These are phyloP conservation scores for Nevesoporus exiguus DNA, from an alignment of 768 basidiomycete species.

Conservation along the genomic window DNA sequence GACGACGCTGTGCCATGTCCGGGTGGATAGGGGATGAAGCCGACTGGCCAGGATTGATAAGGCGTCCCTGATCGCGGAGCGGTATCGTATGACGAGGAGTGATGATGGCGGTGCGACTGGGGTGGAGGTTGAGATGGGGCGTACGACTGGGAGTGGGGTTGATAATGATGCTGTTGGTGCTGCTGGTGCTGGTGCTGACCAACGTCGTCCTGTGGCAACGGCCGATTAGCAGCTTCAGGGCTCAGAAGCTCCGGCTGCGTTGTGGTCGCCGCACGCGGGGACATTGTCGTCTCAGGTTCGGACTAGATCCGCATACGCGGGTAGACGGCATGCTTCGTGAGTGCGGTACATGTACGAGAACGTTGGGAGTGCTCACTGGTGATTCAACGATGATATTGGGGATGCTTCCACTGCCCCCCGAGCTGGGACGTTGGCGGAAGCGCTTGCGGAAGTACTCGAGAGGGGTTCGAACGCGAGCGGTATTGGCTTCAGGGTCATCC, in stretches of 20 bases:
- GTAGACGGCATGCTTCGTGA: neutral
- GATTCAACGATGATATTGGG: slow-evolving; percentile 45
- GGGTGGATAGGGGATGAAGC: slow-evolving; percentile 16
- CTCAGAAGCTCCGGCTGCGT: slow-evolving; percentile 42
- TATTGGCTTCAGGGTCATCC: slow-evolving; percentile 5
- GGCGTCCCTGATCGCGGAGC: slow-evolving; percentile 14
- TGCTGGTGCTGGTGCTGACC: neutral
- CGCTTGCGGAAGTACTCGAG: slow-evolving; percentile 25
- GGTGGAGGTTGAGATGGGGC: neutral
- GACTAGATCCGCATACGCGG: slow-evolving; percentile 29
- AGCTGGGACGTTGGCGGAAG: slow-evolving; percentile 31
- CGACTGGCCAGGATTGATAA: slow-evolving; percentile 10
- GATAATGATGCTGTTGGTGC: neutral
- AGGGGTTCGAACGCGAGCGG: slow-evolving; percentile 17
- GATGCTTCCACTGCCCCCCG: slow-evolving; percentile 32
- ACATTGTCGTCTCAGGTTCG: slow-evolving; percentile 36
- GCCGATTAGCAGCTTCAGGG: slow-evolving; percentile 38
- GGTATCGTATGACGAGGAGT: neutral
- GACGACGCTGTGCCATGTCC: neutral
- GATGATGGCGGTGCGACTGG: neutral
- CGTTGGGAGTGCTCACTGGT: slow-evolving; percentile 37
- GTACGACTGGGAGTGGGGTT: neutral
- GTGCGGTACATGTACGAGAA: neutral
- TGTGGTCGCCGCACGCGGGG: slow-evolving; percentile 27
- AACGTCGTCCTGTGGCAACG: slow-evolving; percentile 20